A percentile compares a stretch with the other conserved stretches of the same genome.
Evolutionary conservation across 2,329 filamentous ascomycete genomes (phyloP).

Genomic region (Pseudogymnoascus sp.): DNA sequence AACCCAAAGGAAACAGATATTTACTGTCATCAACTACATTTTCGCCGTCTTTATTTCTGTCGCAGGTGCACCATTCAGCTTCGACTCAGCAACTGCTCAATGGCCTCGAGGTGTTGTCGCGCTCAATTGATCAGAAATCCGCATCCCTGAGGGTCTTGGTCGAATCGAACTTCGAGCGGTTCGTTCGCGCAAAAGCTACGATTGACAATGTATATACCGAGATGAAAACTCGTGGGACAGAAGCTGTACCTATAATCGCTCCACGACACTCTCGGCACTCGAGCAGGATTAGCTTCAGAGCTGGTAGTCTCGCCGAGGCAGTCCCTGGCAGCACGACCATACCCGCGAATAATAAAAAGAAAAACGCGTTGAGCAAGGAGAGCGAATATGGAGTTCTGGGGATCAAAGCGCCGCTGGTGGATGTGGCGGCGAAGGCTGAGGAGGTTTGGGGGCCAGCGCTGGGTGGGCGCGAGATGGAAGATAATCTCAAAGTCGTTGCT

Average conservation of each 20-base stretch:
- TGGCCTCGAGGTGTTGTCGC: slow-evolving; percentile 77
- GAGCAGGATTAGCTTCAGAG: slow-evolving; percentile 31
- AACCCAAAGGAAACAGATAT: slow-evolving; percentile 68
- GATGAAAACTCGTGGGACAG: slow-evolving; percentile 69
- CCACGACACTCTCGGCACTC: slow-evolving; percentile 33
- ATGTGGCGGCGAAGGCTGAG: slow-evolving; percentile 88
- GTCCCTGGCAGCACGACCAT: slow-evolving; percentile 31
- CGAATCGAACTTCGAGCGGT: slow-evolving; percentile 96
- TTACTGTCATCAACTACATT: slow-evolving; percentile 93
- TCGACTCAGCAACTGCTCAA: slow-evolving; percentile 73
- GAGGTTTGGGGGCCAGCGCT: slow-evolving; percentile 96
- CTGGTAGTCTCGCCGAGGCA: slow-evolving; percentile 28
- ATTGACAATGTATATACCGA: slow-evolving; percentile 99
- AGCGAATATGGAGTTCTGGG: slow-evolving; percentile 83
- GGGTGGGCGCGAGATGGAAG: slow-evolving; percentile 84
- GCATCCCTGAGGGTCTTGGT: slow-evolving; percentile 93
- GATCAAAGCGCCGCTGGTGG: slow-evolving; percentile 79
- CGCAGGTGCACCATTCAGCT: slow-evolving; percentile 79
- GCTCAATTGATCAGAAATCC: slow-evolving; percentile 95
- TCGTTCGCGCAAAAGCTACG: slow-evolving; percentile 92
- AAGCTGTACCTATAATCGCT: slow-evolving; percentile 22
- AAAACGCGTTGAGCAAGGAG: slow-evolving; percentile 87
- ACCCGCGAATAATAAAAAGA: slow-evolving; percentile 54
- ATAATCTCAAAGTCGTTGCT: slow-evolving; percentile 70
- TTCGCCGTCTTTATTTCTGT: slow-evolving; percentile 83